These are phyloP conservation scores for Orobanche coerulescens DNA, from an alignment of 257 asterid species.

Conservation along the genomic window DNA sequence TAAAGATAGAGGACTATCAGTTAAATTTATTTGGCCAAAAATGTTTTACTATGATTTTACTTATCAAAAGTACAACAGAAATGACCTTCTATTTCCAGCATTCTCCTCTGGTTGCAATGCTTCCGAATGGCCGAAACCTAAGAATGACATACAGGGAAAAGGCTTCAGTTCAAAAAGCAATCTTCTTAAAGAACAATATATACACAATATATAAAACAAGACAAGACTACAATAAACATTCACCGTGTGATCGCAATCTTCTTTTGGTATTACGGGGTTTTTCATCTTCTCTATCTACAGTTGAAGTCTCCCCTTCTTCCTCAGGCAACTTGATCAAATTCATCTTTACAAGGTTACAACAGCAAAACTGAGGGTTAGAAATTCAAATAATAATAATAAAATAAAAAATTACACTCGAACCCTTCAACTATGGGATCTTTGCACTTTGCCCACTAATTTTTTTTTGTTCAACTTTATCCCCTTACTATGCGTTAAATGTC, in stretches of 20 bases:
- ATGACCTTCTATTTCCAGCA: constrained; percentile 40
- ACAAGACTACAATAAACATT: constrained; percentile 21
- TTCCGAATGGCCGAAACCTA: constrained; percentile 34
- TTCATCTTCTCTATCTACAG: constrained; percentile 22
- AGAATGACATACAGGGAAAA: constrained; percentile 9
- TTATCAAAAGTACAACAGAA: background rate
- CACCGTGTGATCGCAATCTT: constrained; percentile 36
- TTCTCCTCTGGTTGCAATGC: constrained; percentile 29
- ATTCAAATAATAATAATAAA: background rate
- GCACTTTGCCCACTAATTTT: too few species aligned
- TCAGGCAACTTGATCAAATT: constrained; percentile 20
- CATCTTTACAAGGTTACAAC: constrained; percentile 25
- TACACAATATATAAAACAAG: too few species aligned
- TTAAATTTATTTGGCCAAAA: background rate
- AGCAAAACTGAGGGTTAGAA: background rate
- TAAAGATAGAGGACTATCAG: background rate
- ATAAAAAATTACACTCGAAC: too few species aligned
- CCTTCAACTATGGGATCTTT: too few species aligned
- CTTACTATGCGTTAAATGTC: too few species aligned
- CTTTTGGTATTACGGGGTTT: constrained; percentile 27
- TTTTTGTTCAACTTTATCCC: too few species aligned
- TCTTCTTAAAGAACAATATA: background rate
- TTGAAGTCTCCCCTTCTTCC: constrained; percentile 19
- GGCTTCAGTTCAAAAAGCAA: background rate
- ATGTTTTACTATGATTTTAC: background rate